Evolutionary conservation across 352 stramenopile species (phyloP).

Genomic region (Lagenidium sp.): DNA sequence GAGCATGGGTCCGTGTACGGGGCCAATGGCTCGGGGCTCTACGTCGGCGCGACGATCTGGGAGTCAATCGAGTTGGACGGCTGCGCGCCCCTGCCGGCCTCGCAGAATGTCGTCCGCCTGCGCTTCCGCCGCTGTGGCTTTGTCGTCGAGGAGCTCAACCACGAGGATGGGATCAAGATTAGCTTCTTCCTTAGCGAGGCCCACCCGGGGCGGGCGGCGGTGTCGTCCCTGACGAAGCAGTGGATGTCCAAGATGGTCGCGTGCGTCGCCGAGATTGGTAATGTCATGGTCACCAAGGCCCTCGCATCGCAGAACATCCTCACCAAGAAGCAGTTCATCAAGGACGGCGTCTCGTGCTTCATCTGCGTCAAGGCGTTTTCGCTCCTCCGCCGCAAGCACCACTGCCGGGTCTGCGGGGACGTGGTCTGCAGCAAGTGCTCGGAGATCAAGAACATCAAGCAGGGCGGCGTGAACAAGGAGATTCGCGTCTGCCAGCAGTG

Average conservation of each 20-base stretch:
- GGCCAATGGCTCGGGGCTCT: slow-evolving; percentile 50
- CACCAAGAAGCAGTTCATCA: slow-evolving; percentile 69
- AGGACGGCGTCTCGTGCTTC: slow-evolving; percentile 65
- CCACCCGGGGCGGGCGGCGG: slow-evolving; percentile 54
- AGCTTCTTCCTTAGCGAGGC: slow-evolving; percentile 68
- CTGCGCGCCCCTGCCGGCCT: slow-evolving; percentile 55
- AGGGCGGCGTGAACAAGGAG: slow-evolving; percentile 55
- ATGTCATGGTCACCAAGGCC: slow-evolving; percentile 53
- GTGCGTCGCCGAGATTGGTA: slow-evolving; percentile 56
- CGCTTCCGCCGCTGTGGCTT: slow-evolving; percentile 72
- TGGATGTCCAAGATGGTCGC: slow-evolving; percentile 85
- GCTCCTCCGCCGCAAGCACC: slow-evolving; percentile 74
- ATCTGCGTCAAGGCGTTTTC: slow-evolving; percentile 68
- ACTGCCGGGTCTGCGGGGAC: slow-evolving; percentile 78
- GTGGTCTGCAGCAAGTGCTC: slow-evolving; percentile 82
- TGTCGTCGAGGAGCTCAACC: slow-evolving; percentile 63
- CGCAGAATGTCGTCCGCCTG: slow-evolving; percentile 73
- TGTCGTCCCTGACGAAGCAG: slow-evolving; percentile 59
- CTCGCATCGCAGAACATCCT: slow-evolving; percentile 52
- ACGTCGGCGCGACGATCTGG: slow-evolving; percentile 72
- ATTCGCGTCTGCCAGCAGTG: slow-evolving; percentile 73
- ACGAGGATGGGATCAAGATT: slow-evolving; percentile 48
- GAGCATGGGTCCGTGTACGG: slow-evolving; percentile 52
- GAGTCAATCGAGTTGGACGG: slow-evolving; percentile 79
- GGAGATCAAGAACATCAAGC: slow-evolving; percentile 65